phyloP scores from a whole-genome alignment of 108 stramenopile species.

The Nannochloropsis gaditana region DNA sequence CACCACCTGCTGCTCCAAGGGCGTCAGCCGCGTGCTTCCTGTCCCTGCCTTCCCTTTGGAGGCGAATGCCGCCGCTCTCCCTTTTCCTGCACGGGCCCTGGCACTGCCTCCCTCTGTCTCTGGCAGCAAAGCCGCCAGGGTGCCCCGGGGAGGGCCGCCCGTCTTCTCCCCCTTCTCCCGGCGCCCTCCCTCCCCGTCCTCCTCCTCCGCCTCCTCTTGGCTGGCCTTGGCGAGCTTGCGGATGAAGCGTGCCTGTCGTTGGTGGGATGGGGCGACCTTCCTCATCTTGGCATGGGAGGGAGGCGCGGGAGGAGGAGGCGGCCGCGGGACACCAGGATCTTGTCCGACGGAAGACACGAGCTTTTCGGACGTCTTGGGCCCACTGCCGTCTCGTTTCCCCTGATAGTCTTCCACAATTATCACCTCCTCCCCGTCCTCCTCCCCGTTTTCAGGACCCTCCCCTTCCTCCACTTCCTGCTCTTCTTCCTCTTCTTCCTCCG shows the following conservation, averaged over 20 bases:
- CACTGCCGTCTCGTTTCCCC: neutral
- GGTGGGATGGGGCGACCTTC: neutral
- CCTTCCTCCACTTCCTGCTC: neutral
- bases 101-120: no score
- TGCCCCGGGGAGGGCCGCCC: neutral
- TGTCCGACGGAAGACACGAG: neutral
- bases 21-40: slow-evolving; percentile 21
- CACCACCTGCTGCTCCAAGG: slow-evolving; percentile 50
- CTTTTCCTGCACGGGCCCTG: no score
- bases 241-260: neutral
- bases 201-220: neutral
- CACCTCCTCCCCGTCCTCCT: neutral
- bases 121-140: no score
- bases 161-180: neutral
- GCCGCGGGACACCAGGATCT: neutral
- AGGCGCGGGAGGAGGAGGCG: neutral
- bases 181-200: neutral
- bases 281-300: neutral
- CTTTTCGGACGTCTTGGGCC: neutral
- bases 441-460: neutral
- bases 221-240: neutral
- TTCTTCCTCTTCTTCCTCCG: neutral
- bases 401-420: neutral
- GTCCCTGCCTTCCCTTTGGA: no score
- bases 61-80: no score